Evolutionary conservation across 2,329 filamentous ascomycete genomes (phyloP).

Genomic region (Sporothrix protearum): DNA sequence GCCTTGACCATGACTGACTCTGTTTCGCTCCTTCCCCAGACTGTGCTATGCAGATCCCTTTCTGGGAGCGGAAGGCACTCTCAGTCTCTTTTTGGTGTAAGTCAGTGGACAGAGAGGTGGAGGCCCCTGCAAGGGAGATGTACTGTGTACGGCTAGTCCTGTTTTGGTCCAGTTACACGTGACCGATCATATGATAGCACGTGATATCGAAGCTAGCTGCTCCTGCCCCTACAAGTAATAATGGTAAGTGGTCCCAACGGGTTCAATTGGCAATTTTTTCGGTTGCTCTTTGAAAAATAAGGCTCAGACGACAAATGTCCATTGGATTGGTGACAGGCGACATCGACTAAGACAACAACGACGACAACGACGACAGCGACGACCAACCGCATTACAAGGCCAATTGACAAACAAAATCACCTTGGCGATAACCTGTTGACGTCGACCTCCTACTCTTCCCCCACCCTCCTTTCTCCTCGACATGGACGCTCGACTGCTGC

Average conservation of each 20-base stretch:
- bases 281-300: not conserved
- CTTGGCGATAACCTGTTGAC: too few species aligned
- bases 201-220: not conserved
- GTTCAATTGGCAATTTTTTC: not conserved
- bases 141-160: too few species aligned
- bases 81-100: not conserved
- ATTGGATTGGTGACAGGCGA: too few species aligned
- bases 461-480: not conserved
- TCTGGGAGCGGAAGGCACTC: not conserved
- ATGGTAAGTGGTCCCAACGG: not conserved
- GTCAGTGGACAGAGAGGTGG: not conserved
- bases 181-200: not conserved
- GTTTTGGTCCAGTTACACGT: not conserved
- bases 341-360: not conserved
- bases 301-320: not conserved
- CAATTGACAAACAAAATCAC: not conserved
- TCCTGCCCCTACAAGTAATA: not conserved
- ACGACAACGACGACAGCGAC: not conserved
- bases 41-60: not conserved
- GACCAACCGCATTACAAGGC: not conserved
- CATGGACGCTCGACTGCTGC: conserved; percentile 26
- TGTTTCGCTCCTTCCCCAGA: conserved; percentile 10
- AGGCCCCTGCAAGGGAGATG: not conserved
- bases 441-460: not conserved
- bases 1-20: not conserved